Evolutionary conservation across 257 asterid species (phyloP), one percentile per base, ranked within the genome.

Genomic region (Rubia yunnanensis): DNA sequence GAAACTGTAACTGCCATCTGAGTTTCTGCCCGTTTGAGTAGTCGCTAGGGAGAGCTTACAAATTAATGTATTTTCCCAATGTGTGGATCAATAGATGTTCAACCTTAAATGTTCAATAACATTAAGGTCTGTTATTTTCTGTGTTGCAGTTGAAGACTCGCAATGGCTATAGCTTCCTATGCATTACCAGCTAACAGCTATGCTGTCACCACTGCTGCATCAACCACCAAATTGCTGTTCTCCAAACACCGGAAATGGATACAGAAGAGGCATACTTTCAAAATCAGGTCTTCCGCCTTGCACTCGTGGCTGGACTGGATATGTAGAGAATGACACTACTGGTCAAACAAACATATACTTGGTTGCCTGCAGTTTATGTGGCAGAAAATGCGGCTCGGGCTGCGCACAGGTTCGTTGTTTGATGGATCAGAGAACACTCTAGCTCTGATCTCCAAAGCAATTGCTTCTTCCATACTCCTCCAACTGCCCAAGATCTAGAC

Each of bases 251-350:
- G 11, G 24, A 63, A 70, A 5, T 60, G 50, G 65, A 69, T 35
- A 23, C 81, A 73, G 65, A 84, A 70, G 72, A 80, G 67, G 73
- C 83, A 36, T 22, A 71, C 30, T 70, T 22, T 82, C 65, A 78
- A 68, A 70, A 58, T 75, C 36, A 74, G 79, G 71, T n/a, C n/a
- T n/a, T 73, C 97, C 99, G 17, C 97, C 97, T 3, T 87, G 78
- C 5, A 79, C 61, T 7, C 80, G 72, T 68, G 86, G 96, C 49
- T 89, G 91, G 94, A 85, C 96, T n/a, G 99, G 99, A 50, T 89
- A 84, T 52, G 84, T 92, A 13, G 99, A 92, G 94, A 92, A 92
- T 83, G 99, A 92, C 82, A 92, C 99, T 5, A 96, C 99, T 48
- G 96, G 99, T 1, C 99, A 92, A 67, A 89, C 91, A 0, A 92